Conservation (phyloP, 495 filamentous ascomycete genomes). For the Neurospora hispaniola region DNA sequence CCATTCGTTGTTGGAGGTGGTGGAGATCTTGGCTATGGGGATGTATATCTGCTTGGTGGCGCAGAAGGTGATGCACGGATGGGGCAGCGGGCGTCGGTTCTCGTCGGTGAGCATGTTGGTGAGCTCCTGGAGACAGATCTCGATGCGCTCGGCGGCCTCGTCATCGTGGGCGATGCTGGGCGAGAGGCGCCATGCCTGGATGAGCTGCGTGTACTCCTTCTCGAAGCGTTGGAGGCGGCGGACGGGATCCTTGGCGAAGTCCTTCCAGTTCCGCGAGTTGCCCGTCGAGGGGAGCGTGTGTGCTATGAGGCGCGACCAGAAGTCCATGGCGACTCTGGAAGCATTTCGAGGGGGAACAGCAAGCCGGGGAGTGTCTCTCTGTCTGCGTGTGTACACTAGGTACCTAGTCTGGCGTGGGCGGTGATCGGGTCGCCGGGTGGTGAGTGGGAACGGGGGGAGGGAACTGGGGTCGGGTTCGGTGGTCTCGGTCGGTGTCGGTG, state of each 20-base stretch:
- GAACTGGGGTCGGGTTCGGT: background rate
- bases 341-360: conserved; percentile 21
- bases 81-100: conserved; percentile 71
- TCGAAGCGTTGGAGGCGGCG: conserved; percentile 86
- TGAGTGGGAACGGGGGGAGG: background rate
- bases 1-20: conserved; percentile 64
- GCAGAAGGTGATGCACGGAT: conserved; percentile 79
- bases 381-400: background rate
- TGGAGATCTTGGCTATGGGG: conserved; percentile 74
- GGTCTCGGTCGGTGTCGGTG: background rate
- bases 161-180: conserved; percentile 41
- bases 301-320: conserved; percentile 85
- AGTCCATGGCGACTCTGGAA: conserved; percentile 30
- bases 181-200: conserved; percentile 73
- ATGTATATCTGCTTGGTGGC: conserved; percentile 78
- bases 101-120: conserved; percentile 80
- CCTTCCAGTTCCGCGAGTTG: conserved; percentile 37
- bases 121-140: conserved; percentile 48
- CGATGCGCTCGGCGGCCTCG: conserved; percentile 44
- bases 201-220: conserved; percentile 70
- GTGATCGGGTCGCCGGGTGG: background rate
- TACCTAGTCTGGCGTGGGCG: background rate
- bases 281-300: conserved; percentile 56
- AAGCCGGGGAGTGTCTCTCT: background rate
- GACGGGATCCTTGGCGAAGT: conserved; percentile 62